These are phyloP conservation scores for Raffaelea arxii DNA, from an alignment of 2,329 filamentous ascomycete genomes.

Conservation along the genomic window DNA sequence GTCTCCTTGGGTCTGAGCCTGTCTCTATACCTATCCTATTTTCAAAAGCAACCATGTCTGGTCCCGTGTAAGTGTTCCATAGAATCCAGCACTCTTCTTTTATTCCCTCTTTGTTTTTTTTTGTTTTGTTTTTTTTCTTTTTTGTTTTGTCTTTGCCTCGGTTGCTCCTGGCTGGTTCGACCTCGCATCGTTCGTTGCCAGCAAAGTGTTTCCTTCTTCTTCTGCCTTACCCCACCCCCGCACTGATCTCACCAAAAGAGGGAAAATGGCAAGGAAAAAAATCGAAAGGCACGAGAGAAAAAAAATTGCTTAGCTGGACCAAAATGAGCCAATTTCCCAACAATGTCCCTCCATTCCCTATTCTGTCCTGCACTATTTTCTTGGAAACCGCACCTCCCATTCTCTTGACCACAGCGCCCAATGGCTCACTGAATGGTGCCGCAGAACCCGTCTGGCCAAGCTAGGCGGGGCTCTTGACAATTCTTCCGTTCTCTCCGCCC, in stretches of 20 bases:
- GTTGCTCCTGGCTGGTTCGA: not conserved
- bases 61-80: constrained; percentile 52
- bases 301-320: constrained; percentile 16
- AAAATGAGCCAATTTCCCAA: constrained; percentile 9
- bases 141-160: not conserved
- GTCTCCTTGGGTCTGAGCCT: no score
- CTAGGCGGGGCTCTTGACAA: constrained; percentile 50
- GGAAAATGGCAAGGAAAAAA: constrained; percentile 2
- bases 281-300: not conserved
- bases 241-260: constrained; percentile 4
- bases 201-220: not conserved
- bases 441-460: constrained; percentile 65
- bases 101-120: not conserved
- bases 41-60: constrained; percentile 41
- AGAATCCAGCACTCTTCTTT: not conserved
- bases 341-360: not conserved
- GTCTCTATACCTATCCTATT: no score
- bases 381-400: not conserved
- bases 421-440: constrained; percentile 3
- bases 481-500: constrained; percentile 15
- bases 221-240: constrained; percentile 14
- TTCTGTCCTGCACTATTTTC: not conserved
- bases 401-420: not conserved
- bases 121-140: constrained; percentile 7
- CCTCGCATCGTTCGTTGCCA: not conserved